A percentile compares a stretch with the other conserved stretches of the same genome.
phyloP scores from a whole-genome alignment of 2,329 filamentous ascomycete species.

The Diaporthe amygdali region DNA sequence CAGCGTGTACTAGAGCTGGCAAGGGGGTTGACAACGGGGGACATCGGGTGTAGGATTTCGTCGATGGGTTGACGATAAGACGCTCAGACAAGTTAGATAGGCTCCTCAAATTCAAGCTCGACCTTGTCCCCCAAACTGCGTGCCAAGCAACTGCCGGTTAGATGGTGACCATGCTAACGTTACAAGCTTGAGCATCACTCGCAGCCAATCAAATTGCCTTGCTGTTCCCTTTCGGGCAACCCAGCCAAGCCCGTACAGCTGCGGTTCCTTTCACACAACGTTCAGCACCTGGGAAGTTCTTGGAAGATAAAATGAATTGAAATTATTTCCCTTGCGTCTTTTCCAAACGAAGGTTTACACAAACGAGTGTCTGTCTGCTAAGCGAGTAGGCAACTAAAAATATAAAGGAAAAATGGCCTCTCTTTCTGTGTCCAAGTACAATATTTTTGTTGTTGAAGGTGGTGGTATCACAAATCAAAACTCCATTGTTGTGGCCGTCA shows the following conservation, averaged over 20 bases:
- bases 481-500: background rate
- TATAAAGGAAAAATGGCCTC: background rate
- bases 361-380: conserved; percentile 9
- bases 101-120: conserved; percentile 43
- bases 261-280: background rate
- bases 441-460: background rate
- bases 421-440: background rate
- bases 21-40: conserved; percentile 35
- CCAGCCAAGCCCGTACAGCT: background rate
- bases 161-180: background rate
- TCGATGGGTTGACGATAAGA: conserved; percentile 38
- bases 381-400: background rate
- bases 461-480: conserved; percentile 16
- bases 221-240: background rate
- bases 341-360: background rate
- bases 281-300: background rate
- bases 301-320: background rate
- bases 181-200: background rate
- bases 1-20: background rate
- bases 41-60: conserved; percentile 40
- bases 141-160: background rate
- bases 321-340: background rate
- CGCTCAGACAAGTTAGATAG: conserved; percentile 34
- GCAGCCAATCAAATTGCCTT: background rate
- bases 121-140: conserved; percentile 31